Evolutionary conservation across 148 eudicot genomes (phyloP), one percentile per base, ranked within the genome.

Genomic region (Polygonum maritimum): DNA sequence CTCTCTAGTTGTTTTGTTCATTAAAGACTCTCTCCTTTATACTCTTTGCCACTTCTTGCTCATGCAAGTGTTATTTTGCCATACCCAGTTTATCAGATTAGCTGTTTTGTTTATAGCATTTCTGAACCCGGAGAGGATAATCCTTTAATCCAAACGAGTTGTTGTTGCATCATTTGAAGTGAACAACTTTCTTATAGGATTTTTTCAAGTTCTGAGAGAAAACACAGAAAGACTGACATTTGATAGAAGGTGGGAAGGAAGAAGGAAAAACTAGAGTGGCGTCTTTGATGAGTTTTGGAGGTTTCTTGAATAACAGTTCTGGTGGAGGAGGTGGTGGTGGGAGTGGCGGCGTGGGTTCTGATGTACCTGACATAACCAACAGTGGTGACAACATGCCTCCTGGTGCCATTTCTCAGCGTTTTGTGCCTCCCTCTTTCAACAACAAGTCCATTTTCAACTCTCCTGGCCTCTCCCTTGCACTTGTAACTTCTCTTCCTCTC

Each of bases 391-490:
- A 48, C 77, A 90, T 88, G 91, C 82, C 92, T 75, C 79, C 83
- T 58, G 86, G 85, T 75, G 84, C 83, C 75, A 79, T 88, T 54
- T 76, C 92, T 76, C 87, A 76, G 77, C 84, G 88, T 62, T 81
- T 89, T 45, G 69, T 85, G 35, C 76, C 92, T 75, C 86, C 85
- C 33, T 73, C 91, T 75, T 84, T 67, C 44, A 67, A 85, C 62
- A 75, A 83, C 79, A 91, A 94, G 83, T 80, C 94, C 76, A 87
- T 89, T 88, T 88, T 94, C 84, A 86, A 75, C 83, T 88, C 98
- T 36, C 89, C 95, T 11, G 97, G 97, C 79, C 95, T 94, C 79
- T 94, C 98, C 67, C 97, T 94, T 69, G 97, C 93, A 57, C 92
- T 94, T 78, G 98, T 94, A 82, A 70, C 1, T 13, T 22, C 48